A percentile compares a stretch with the other conserved stretches of the same genome.
These are phyloP conservation scores for Diaporthe citri DNA, from an alignment of 2,329 filamentous ascomycete genomes.

Conservation along the genomic window DNA sequence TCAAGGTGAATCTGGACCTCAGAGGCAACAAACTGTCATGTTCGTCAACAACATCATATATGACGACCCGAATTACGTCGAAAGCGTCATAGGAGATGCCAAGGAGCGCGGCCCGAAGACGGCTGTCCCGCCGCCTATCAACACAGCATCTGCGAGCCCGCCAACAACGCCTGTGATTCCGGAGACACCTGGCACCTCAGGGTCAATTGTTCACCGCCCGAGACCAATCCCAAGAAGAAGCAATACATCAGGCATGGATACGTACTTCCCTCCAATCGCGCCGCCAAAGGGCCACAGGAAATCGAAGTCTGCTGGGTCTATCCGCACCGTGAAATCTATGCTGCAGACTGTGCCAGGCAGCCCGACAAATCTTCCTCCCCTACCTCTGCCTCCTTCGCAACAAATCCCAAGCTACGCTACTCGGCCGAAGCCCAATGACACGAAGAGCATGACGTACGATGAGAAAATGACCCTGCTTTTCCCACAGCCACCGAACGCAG, in stretches of 20 bases:
- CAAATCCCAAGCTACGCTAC: constrained; percentile 45
- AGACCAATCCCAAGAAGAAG: constrained; percentile 65
- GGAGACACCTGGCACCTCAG: constrained; percentile 42
- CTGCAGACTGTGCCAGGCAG: constrained; percentile 58
- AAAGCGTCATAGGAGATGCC: constrained; percentile 61
- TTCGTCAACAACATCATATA: constrained; percentile 69
- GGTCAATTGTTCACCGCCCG: constrained; percentile 66
- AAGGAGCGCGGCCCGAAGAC: constrained; percentile 49
- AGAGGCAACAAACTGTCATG: constrained; percentile 64
- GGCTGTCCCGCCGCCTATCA: constrained; percentile 34
- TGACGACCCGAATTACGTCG: constrained; percentile 62
- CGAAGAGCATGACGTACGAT: constrained; percentile 69
- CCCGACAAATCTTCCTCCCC: constrained; percentile 63
- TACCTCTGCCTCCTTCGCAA: constrained; percentile 62
- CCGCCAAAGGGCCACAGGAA: constrained; percentile 57
- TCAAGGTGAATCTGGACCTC: constrained; percentile 44
- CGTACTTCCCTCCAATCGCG: constrained; percentile 56
- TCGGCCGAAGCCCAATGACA: constrained; percentile 63
- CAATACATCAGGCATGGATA: constrained; percentile 44
- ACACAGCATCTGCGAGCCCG: neutral
- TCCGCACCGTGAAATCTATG: constrained; percentile 60
- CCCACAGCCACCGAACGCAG: constrained; percentile 50
- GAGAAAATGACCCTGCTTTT: constrained; percentile 69
- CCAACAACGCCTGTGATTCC: constrained; percentile 25
- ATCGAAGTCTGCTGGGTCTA: constrained; percentile 63